These are phyloP conservation scores for Pyrenophora seminiperda DNA, from an alignment of 2,329 filamentous ascomycete genomes.

Conservation along the genomic window DNA sequence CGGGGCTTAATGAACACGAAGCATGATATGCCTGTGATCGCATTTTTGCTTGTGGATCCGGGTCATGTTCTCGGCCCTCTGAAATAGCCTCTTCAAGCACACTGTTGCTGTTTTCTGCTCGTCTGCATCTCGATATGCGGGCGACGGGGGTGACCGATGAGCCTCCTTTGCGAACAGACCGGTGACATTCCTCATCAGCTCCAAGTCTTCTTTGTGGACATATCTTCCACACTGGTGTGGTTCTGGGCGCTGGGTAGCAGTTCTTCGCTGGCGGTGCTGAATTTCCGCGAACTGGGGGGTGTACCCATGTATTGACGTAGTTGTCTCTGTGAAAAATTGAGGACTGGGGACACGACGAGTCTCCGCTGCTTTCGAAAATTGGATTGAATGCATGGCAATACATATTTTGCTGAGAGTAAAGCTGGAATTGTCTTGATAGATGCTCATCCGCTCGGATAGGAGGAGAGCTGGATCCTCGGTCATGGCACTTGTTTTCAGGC, in stretches of 20 bases:
- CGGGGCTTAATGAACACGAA: neutral
- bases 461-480: neutral
- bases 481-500: constrained; percentile 12
- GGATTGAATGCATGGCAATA: constrained; percentile 25
- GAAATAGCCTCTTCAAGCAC: neutral
- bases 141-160: neutral
- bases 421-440: neutral
- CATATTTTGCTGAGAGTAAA: constrained; percentile 10
- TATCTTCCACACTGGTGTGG: neutral
- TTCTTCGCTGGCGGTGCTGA: neutral
- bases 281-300: neutral
- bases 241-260: neutral
- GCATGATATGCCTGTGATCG: neutral
- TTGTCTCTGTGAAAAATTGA: constrained; percentile 5
- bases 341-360: constrained; percentile 10
- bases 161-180: neutral
- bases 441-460: constrained; percentile 14
- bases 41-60: neutral
- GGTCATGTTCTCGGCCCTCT: neutral
- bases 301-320: neutral
- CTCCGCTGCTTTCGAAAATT: constrained; percentile 10
- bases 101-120: neutral
- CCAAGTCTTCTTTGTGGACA: too few species aligned
- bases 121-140: neutral
- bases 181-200: constrained; percentile 1